Base-by-base conservation (phyloP, 495 filamentous ascomycete genomes). In the Lindgomyces ingoldianus region DNA sequence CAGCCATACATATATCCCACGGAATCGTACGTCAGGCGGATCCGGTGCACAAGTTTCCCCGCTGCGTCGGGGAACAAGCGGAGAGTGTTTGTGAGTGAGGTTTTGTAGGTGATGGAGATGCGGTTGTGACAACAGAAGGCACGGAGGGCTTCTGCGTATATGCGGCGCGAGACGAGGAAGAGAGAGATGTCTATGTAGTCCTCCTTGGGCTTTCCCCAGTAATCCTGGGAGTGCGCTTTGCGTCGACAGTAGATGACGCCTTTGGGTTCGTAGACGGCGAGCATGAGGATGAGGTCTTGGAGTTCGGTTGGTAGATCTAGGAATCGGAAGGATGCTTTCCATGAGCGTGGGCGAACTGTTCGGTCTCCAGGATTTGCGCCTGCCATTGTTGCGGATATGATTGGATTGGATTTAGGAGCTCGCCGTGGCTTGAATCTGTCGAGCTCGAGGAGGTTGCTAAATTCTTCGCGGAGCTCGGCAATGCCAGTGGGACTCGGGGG, bases 251-350 rank as follows among this genome's bases (percentile, higher is more conserved):
- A 53, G 29, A 44, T 14, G 27, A 52, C 24, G 19, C 44, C 44
- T 29, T 16, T 1, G 25, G 55, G 57, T 2, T 22, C 16, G 39
- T 54, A 41, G 46, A 66, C 46, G 49, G 9, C 18, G 29, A 53
- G 26, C 25, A 24, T 27, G 56, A 60, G 60, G 21, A 66, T 66
- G 16, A 19, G 9, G 57, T 66, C 63, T 29, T 56, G 55, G 1
- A 66, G 46, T 19, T 66, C 63, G 14, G 55, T 55, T 11, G 63
- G 63, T 21, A 60, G 48, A 27, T 10, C 10, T 19, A 66, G 36
- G 25, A 66, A 16, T 19, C 29, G 18, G 49, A 66, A 66, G 24
- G 36, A 19, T 9, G 48, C 63, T n/a, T 8, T 66, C 63, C 63
- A 66, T 22, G 11, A 12, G n/a, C n/a, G n/a, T n/a, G n/a, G n/a